These are phyloP conservation scores for Quercus phellos DNA, from an alignment of 331 rosid species.

Conservation along the genomic window DNA sequence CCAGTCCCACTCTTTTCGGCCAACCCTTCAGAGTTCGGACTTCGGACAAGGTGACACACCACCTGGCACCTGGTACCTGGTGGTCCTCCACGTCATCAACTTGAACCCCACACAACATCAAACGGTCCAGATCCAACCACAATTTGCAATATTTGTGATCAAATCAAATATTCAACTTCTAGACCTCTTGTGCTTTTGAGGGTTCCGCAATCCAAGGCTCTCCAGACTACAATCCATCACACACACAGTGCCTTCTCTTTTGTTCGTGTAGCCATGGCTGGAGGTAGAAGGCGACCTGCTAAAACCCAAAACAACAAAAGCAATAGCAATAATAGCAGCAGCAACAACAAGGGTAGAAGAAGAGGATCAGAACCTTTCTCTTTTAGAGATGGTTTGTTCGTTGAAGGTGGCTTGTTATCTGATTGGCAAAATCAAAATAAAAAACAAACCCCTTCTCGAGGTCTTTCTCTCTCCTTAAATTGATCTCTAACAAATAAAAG, in stretches of 20 bases:
- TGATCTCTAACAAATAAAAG: background rate
- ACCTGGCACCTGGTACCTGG: too few species aligned
- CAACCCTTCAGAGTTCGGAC: background rate
- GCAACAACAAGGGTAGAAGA: conserved; percentile 31
- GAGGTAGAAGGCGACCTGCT: conserved; percentile 52
- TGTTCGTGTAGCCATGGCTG: conserved; percentile 35
- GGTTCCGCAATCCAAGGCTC: background rate
- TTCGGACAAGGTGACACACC: background rate
- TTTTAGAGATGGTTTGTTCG: conserved; percentile 32
- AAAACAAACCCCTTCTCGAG: conserved; percentile 36
- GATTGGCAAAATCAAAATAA: conserved; percentile 43
- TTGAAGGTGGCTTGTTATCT: conserved; percentile 73
- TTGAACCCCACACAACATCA: background rate
- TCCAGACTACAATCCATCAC: background rate
- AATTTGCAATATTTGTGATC: background rate
- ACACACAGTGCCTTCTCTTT: background rate
- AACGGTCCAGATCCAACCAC: background rate
- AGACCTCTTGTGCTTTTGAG: background rate
- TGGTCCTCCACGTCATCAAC: background rate
- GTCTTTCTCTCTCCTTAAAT: conserved; percentile 21
- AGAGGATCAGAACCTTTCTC: conserved; percentile 26
- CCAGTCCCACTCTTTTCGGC: background rate
- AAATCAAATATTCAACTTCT: background rate
- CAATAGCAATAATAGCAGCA: conserved; percentile 1
- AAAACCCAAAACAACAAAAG: background rate